Evolutionary conservation across 495 filamentous ascomycete genomes (phyloP).

Genomic region (Entonaema liquescens): DNA sequence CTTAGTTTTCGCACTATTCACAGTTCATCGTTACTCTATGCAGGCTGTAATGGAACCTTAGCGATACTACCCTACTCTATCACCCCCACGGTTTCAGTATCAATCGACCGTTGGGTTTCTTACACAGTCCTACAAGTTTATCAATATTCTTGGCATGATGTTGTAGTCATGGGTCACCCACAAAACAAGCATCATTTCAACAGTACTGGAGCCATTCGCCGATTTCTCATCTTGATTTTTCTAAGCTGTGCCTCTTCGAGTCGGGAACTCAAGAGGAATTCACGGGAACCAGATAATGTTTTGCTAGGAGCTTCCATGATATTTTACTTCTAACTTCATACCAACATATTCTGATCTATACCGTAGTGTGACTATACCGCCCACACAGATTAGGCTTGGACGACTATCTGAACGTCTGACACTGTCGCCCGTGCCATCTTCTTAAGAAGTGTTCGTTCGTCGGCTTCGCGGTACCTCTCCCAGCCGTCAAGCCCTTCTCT

Average conservation of each 20-base stretch:
- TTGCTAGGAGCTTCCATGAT: neutral
- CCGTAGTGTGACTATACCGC: neutral
- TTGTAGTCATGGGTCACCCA: neutral
- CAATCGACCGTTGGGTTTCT: neutral
- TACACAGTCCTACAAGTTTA: neutral
- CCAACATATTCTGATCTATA: neutral
- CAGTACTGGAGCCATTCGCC: neutral
- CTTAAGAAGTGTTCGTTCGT: conserved; percentile 81
- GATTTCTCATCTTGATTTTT: neutral
- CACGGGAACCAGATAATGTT: neutral
- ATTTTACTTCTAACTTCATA: neutral
- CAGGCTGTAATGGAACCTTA: conserved; percentile 6
- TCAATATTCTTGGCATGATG: neutral
- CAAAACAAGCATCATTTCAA: neutral
- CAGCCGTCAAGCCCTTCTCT: conserved; percentile 84
- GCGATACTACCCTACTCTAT: conserved; percentile 5
- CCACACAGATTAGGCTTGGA: conserved; percentile 44
- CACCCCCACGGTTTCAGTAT: conserved; percentile 7
- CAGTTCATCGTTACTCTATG: conserved; percentile 4
- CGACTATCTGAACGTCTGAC: conserved; percentile 64
- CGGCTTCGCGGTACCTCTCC: conserved; percentile 79
- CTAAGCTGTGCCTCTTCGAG: neutral
- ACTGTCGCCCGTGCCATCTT: conserved; percentile 82
- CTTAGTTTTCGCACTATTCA: neutral
- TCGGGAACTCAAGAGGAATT: too few relatives aligned